A percentile compares a stretch with the other conserved stretches of the same genome.
Evolutionary conservation across 805 yeast species (phyloP).

Genomic region (Naumovozyma dairenensis): DNA sequence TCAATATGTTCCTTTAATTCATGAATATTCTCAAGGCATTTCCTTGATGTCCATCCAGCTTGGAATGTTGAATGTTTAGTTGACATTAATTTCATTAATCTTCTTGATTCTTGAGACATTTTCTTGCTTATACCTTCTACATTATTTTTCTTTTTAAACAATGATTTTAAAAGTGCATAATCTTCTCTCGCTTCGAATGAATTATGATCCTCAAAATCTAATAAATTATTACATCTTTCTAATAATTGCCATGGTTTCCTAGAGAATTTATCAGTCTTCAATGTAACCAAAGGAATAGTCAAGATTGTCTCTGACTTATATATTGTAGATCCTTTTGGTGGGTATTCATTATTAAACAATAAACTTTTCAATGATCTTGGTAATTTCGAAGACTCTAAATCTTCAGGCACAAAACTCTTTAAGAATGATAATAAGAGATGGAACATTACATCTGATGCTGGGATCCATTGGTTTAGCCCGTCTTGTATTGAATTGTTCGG

Average conservation of each 20-base stretch:
- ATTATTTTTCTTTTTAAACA: conserved; percentile 51
- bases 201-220: conserved; percentile 62
- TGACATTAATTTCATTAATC: conserved; percentile 38
- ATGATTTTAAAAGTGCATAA: conserved; percentile 59
- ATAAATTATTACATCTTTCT: conserved; percentile 44
- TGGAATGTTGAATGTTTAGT: conserved; percentile 32
- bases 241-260: conserved; percentile 49
- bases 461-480: conserved; percentile 68
- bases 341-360: conserved; percentile 57
- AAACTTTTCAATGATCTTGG: conserved; percentile 61
- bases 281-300: conserved; percentile 52
- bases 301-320: conserved; percentile 35
- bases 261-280: conserved; percentile 39
- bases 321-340: conserved; percentile 46
- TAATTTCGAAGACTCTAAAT: conserved; percentile 39
- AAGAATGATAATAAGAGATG: conserved; percentile 70
- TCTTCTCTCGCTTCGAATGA: conserved; percentile 68
- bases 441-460: conserved; percentile 77
- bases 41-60: conserved; percentile 34
- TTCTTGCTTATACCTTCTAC: conserved; percentile 46
- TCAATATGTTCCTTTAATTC: conserved; percentile 24
- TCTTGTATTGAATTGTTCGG: conserved; percentile 41
- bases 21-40: conserved; percentile 15
- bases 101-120: conserved; percentile 63
- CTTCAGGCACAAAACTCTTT: conserved; percentile 66